Evolutionary conservation across 2,329 filamentous ascomycete genomes (phyloP), one percentile per base, ranked within the genome.

Genomic region (Ophiostoma ulmi): DNA sequence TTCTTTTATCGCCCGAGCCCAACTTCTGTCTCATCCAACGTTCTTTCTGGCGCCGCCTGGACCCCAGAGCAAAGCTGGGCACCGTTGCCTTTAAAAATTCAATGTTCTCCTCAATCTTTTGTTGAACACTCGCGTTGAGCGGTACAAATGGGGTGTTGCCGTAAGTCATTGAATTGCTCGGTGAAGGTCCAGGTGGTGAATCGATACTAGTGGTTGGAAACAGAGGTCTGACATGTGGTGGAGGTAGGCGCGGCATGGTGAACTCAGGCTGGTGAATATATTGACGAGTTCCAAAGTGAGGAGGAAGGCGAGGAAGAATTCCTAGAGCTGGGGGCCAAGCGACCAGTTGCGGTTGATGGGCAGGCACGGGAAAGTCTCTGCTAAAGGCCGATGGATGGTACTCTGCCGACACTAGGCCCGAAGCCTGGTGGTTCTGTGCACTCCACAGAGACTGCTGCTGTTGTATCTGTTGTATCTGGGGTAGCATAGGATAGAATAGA

Each of bases 101-200:
- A 38, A 75, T 69, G 10, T 73, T 69, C 63, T 74, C 73, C 22
- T 75, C 74, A 3, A 74, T 71, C 36, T 71, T 66, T 39, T 75
- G 74, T 39, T 75, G 74, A 2, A 70, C 69, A 0, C 20, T 38
- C 0, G 74, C 69, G 20, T 13, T 55, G 6, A 73, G 66, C 5
- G 72, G 68, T 5, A 67, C 36, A 14, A 71, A 72, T 31, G 63
- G 63, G 1, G 38, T 39, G 17, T 39, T 20, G 8, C 26, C 61
- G 14, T 22, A 1, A 36, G 61, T 2, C 14, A 17, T 7, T 2
- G 61, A 11, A 3, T n/a, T 55, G 6, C 11, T 61, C n/a, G 10
- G 22, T 64, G 17, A 35, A 38, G 35, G 14, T 17, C 31, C 20
- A 3, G 17, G 61, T 5, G 61, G 61, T n/a, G 13, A n/a, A 14